These are phyloP conservation scores for Hyaloscypha bicolor DNA, from an alignment of 495 filamentous ascomycete species.

Conservation along the genomic window DNA sequence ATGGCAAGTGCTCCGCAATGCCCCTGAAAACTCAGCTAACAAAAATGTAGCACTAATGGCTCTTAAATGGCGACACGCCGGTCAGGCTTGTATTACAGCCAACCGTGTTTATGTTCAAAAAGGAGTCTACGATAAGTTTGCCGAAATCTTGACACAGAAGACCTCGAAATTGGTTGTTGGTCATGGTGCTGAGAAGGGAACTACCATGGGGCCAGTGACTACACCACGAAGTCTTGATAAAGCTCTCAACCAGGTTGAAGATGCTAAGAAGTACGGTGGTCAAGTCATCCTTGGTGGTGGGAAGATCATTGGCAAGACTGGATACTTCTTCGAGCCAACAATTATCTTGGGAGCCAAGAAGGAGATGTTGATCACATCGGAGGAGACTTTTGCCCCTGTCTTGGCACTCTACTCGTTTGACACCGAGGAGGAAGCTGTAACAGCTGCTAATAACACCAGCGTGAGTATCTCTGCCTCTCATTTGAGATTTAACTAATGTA, in stretches of 20 bases:
- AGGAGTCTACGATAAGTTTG: constrained; percentile 56
- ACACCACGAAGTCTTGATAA: constrained; percentile 66
- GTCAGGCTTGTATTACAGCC: constrained; percentile 75
- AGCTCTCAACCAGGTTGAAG: constrained; percentile 60
- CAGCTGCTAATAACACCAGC: constrained; percentile 64
- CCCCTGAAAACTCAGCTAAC: constrained; percentile 4
- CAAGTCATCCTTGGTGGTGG: constrained; percentile 61
- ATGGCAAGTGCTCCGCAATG: constrained; percentile 37
- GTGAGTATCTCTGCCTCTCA: constrained; percentile 28
- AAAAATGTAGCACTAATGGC: constrained; percentile 50
- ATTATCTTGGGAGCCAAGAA: constrained; percentile 63
- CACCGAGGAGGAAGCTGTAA: constrained; percentile 68
- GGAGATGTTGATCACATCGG: constrained; percentile 65
- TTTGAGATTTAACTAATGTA: not conserved
- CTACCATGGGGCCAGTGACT: constrained; percentile 70
- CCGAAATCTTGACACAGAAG: constrained; percentile 54
- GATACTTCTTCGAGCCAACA: constrained; percentile 76
- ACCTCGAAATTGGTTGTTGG: constrained; percentile 62
- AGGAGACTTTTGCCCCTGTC: constrained; percentile 74
- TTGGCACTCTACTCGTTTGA: constrained; percentile 70
- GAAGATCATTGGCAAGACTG: constrained; percentile 45
- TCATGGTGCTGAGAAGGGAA: constrained; percentile 58
- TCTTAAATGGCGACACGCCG: constrained; percentile 64
- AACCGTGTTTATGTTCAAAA: constrained; percentile 72
- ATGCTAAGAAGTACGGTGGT: constrained; percentile 63